Base-by-base conservation (phyloP, 345 rosid species). In the Acer saccharum region DNA sequence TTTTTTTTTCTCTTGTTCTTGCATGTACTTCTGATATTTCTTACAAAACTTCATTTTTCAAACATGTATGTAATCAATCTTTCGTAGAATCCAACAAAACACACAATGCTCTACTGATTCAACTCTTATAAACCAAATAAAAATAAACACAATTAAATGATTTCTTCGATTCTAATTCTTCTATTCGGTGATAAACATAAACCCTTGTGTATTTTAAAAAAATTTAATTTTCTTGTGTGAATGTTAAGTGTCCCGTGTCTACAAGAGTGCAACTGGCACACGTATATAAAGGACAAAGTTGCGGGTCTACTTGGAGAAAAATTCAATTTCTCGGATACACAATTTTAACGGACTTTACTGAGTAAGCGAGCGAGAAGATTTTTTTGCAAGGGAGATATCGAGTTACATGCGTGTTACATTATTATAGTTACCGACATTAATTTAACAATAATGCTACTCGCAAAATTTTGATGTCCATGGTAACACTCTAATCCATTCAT, bases 11-110 rank as follows among this genome's bases (percentile, higher is more conserved):
- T 87, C 81, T 50, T 91, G 94, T 6, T 72, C 91, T 70, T 86
- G 90, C 96, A 91, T 88, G 90, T 89, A 93, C 82, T 90, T 94
- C 41, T 84, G 90, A 65, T 93, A 95, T 78, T 86, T 93, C 89
- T 91, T 95, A 88, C 97, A 93, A 75, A 93, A 95, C 90, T 95
- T 93, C 98, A 95, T 95, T 72, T 61, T 25, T 52, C 48, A 25
- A 11, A n/a, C 29, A 27, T 25, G 17, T 17, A 65, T 16, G 16
- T 35, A 35, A 35, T 35, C 39, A 35, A 35, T 35, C 20, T 57
- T 20, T 68, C 71, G 6, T 43, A 68, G 18, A 46, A 69, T 13
- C 29, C 17, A 10, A 69, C 4, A n/a, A 4, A 27, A 60, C 27
- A 60, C 25, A 60, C 64, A 60, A 60, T 60, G 64, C 64, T 60